Conservation (phyloP, 73 alveolate genomes). For the Paramecium biaurelia region DNA sequence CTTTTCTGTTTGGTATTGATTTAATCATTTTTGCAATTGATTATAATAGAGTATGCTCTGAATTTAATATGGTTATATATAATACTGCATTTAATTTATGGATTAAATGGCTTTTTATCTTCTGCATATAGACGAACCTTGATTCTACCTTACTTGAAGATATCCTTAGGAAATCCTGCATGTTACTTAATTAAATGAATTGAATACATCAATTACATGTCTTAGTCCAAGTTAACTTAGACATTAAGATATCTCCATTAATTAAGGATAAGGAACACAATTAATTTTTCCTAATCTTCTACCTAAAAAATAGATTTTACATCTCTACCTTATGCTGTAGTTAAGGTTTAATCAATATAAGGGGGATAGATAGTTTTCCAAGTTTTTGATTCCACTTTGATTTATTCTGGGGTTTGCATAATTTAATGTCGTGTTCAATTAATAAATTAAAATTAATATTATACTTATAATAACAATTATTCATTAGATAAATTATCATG, state of each 20-base stretch:
- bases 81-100: slow-evolving; percentile 23
- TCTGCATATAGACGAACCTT: neutral
- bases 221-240: neutral
- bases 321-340: neutral
- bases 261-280: slow-evolving; percentile 7
- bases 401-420: slow-evolving; percentile 47
- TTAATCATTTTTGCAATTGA: neutral
- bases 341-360: slow-evolving; percentile 4
- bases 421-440: slow-evolving; percentile 8
- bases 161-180: neutral
- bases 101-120: slow-evolving; percentile 26
- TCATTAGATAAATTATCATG: neutral
- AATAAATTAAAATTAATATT: neutral
- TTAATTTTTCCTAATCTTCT: slow-evolving; percentile 16
- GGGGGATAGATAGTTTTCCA: slow-evolving; percentile 47
- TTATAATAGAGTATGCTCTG: neutral
- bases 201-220: slow-evolving; percentile 27
- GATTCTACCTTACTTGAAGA: neutral
- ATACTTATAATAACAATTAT: neutral
- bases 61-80: neutral
- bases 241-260: slow-evolving; percentile 23
- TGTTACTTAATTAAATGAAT: neutral
- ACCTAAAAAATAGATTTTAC: neutral
- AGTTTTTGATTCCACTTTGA: slow-evolving; percentile 21
- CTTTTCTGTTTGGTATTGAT: neutral